Percentiles rank a stretch among this genome's conserved stretches.
These are phyloP conservation scores for Sporothrix brasiliensis DNA, from an alignment of 2,329 filamentous ascomycete genomes.

Conservation along the genomic window DNA sequence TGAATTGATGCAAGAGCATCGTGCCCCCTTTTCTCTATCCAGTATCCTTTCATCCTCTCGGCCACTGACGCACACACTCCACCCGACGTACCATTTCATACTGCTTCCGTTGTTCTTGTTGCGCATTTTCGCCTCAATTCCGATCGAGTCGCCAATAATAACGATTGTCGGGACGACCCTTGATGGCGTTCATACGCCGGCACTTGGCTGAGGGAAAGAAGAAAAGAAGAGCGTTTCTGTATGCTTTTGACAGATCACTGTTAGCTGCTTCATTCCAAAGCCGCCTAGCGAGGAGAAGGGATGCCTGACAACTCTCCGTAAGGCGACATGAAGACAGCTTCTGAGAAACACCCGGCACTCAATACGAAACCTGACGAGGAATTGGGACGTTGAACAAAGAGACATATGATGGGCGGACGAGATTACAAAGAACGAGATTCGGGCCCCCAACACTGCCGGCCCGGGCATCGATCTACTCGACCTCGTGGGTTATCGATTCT, in stretches of 20 bases:
- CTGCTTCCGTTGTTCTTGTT: constrained; percentile 5
- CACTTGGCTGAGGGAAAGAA: constrained; percentile 8
- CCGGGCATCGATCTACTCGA: neutral
- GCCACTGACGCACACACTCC: neutral
- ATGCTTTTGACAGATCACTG: neutral
- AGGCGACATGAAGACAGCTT: neutral
- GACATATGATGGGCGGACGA: neutral
- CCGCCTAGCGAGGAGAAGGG: neutral
- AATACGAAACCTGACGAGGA: neutral
- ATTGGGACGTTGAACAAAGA: neutral
- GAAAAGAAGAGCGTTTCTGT: neutral
- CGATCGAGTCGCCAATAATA: constrained; percentile 11
- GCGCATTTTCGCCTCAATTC: neutral
- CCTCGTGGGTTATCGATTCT: constrained; percentile 21
- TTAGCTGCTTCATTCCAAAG: constrained; percentile 20
- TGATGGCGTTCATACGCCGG: constrained; percentile 4
- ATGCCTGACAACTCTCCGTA: neutral
- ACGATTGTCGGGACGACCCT: constrained; percentile 9
- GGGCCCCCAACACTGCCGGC: neutral
- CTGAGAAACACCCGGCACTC: neutral
- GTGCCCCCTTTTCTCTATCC: neutral
- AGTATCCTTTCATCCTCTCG: neutral
- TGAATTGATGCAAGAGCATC: neutral
- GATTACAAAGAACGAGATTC: neutral
- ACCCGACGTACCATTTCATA: neutral